Percentiles rank a stretch among this genome's conserved stretches.
Evolutionary conservation across 306 rosid species (phyloP).

Genomic region (Styphnolobium japonicum): DNA sequence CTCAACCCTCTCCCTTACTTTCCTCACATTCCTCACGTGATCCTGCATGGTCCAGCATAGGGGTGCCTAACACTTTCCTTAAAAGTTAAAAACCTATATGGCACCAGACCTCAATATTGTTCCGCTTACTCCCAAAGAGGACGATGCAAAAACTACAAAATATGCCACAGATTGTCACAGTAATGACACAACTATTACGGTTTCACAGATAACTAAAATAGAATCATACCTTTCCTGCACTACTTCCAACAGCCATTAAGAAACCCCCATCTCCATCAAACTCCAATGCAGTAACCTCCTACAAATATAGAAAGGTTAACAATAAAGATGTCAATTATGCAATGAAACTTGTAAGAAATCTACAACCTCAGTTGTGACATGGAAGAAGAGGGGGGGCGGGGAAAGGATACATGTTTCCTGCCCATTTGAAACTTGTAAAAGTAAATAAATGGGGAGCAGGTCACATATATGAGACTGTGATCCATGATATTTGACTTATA

Average conservation of each 20-base stretch:
- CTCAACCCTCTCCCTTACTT: too few relatives aligned
- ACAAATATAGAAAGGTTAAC: conserved; percentile 28
- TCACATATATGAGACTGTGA: neutral
- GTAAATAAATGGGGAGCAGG: neutral
- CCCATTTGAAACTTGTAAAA: conserved; percentile 10
- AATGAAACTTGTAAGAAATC: neutral
- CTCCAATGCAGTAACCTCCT: conserved; percentile 93
- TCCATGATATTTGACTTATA: neutral
- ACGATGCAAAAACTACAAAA: neutral
- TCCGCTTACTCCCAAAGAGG: neutral
- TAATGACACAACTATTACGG: neutral
- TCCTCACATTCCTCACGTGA: too few relatives aligned
- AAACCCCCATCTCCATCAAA: conserved; percentile 77
- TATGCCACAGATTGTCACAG: neutral
- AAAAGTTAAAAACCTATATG: neutral
- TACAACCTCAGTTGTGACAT: neutral
- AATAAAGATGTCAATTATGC: neutral
- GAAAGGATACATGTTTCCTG: neutral
- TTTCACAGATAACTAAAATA: neutral
- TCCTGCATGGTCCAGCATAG: too few relatives aligned
- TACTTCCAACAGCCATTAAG: conserved; percentile 92
- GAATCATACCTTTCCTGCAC: conserved; percentile 80
- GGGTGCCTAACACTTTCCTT: too few relatives aligned
- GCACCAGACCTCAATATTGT: neutral
- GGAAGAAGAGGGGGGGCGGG: neutral